Conservation (phyloP, 179 eudicot species). For the Camellia oleifera region DNA sequence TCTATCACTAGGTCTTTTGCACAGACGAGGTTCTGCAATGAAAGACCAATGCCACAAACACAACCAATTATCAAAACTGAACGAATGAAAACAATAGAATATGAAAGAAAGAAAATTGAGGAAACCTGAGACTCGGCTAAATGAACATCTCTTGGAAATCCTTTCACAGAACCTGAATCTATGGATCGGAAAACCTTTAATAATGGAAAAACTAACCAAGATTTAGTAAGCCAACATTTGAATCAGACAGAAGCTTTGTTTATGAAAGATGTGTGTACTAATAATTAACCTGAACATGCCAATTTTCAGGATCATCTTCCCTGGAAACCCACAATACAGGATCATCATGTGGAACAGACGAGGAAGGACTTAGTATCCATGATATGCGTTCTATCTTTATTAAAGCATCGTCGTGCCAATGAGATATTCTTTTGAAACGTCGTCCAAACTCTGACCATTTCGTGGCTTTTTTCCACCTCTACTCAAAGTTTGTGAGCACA, state of each 20-base stretch:
- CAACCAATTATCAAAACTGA: not conserved
- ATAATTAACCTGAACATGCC: constrained; percentile 85
- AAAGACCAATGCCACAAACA: constrained; percentile 21
- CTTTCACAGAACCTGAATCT: constrained; percentile 91
- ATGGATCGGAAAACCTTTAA: constrained; percentile 83
- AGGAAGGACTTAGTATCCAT: constrained; percentile 84
- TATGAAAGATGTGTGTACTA: not conserved
- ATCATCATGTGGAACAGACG: constrained; percentile 43
- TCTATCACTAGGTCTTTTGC: constrained; percentile 85
- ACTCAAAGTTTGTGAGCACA: constrained; percentile 89
- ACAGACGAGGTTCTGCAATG: constrained; percentile 67
- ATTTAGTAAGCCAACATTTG: not conserved
- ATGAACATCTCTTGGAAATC: constrained; percentile 67
- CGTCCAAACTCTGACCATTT: constrained; percentile 79
- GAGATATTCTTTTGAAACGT: constrained; percentile 59
- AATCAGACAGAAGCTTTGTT: not conserved
- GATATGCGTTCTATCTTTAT: constrained; percentile 88
- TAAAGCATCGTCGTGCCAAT: constrained; percentile 85
- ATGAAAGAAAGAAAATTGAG: not conserved
- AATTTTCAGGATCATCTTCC: constrained; percentile 73
- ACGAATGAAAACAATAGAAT: not conserved
- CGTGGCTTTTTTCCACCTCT: constrained; percentile 89
- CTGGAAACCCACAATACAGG: constrained; percentile 56
- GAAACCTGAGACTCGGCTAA: constrained; percentile 60
- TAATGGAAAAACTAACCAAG: constrained; percentile 16